Percentiles rank a stretch among this genome's conserved stretches.
phyloP scores from a whole-genome alignment of 352 stramenopile genomes.

The Phytophthora sojae region DNA sequence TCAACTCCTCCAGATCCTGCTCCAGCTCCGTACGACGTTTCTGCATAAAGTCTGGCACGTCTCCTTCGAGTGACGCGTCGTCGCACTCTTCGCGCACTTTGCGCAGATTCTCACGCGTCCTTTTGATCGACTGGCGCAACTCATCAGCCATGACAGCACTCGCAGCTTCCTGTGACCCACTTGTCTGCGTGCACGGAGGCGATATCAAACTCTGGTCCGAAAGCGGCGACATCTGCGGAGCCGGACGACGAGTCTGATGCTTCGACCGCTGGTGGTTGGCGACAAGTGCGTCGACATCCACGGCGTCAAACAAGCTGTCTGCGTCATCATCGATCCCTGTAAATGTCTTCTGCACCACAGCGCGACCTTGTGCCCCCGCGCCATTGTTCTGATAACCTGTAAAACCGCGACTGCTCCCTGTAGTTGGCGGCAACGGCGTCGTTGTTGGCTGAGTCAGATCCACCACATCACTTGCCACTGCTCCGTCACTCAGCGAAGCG shows the following conservation, averaged over 20 bases:
- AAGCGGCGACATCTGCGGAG: slow-evolving; percentile 3
- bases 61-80: slow-evolving; percentile 82
- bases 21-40: slow-evolving; percentile 61
- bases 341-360: slow-evolving; percentile 12
- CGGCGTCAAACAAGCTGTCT: slow-evolving; percentile 43
- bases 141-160: slow-evolving; percentile 32
- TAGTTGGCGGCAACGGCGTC: not conserved
- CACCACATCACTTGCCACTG: slow-evolving; percentile 25
- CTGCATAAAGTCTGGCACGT: slow-evolving; percentile 64
- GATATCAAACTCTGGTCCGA: slow-evolving; percentile 20
- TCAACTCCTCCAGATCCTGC: slow-evolving; percentile 63
- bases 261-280: slow-evolving; percentile 52
- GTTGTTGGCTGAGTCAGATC: slow-evolving; percentile 35
- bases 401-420: not conserved
- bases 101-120: slow-evolving; percentile 68
- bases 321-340: slow-evolving; percentile 29
- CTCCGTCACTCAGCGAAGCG: not conserved
- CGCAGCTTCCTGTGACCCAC: slow-evolving; percentile 28
- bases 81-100: slow-evolving; percentile 83
- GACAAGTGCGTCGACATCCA: slow-evolving; percentile 67
- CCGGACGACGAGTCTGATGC: slow-evolving; percentile 21
- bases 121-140: slow-evolving; percentile 62
- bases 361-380: not conserved
- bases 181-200: slow-evolving; percentile 25
- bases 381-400: slow-evolving; percentile 12